A percentile compares a stretch with the other conserved stretches of the same genome.
Evolutionary conservation across 129 eudicot species (phyloP).

Genomic region (Arctium minus): DNA sequence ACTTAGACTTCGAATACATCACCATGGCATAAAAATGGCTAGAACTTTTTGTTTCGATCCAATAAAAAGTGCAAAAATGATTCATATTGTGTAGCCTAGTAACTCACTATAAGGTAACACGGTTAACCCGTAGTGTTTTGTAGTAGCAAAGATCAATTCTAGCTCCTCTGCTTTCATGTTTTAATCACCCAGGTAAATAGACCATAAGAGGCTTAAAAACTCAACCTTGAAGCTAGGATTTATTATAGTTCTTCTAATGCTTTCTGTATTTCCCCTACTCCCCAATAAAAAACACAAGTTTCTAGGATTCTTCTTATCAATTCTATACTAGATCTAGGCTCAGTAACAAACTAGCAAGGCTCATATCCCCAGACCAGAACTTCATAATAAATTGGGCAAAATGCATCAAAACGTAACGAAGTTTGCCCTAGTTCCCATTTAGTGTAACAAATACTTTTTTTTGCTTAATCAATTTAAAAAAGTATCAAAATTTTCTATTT

Average conservation of each 20-base stretch:
- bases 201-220: too few species aligned
- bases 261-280: neutral
- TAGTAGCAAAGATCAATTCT: neutral
- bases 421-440: neutral
- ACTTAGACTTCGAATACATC: neutral
- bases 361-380: constrained; percentile 5
- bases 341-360: neutral
- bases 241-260: constrained; percentile 23
- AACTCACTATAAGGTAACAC: neutral
- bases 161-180: neutral
- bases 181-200: neutral
- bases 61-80: neutral
- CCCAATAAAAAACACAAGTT: neutral
- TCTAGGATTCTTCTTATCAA: neutral
- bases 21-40: neutral
- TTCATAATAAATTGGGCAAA: constrained; percentile 13
- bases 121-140: neutral
- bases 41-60: neutral
- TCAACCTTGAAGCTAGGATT: neutral
- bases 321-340: neutral
- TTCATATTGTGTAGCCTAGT: neutral
- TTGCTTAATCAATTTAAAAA: neutral
- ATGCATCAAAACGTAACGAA: neutral
- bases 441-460: neutral
- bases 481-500: too few species aligned